phyloP scores from a whole-genome alignment of 2,329 filamentous ascomycete species.

The Leptographium procerum region DNA sequence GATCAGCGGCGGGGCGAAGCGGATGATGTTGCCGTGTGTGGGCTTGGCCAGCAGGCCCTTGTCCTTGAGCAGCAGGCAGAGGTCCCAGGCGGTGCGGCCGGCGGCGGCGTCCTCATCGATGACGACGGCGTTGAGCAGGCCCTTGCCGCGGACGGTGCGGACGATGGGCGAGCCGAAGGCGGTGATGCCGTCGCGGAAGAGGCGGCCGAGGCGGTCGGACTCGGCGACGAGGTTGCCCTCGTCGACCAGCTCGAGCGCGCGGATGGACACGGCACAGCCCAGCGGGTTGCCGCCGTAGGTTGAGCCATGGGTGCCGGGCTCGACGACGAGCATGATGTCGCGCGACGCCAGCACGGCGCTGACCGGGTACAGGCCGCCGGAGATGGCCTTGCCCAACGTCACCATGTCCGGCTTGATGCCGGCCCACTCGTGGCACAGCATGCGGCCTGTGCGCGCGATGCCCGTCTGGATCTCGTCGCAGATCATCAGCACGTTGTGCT shows the following conservation, averaged over 20 bases:
- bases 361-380: constrained; percentile 98
- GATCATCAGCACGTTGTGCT: constrained; percentile 92
- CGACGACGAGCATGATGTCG: constrained; percentile 90
- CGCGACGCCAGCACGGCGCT: constrained; percentile 79
- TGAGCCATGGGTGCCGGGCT: constrained; percentile 92
- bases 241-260: constrained; percentile 83
- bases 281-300: constrained; percentile 98
- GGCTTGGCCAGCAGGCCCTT: constrained; percentile 96
- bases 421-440: constrained; percentile 91
- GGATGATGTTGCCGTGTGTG: constrained; percentile 96
- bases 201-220: constrained; percentile 66
- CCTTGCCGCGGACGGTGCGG: constrained; percentile 76
- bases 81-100: constrained; percentile 86
- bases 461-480: constrained; percentile 98
- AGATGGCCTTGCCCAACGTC: constrained; percentile 93
- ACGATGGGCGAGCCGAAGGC: constrained; percentile 73
- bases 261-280: constrained; percentile 89
- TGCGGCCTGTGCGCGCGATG: constrained; percentile 85
- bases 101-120: constrained; percentile 83
- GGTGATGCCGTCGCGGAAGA: constrained; percentile 70
- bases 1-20: constrained; percentile 89
- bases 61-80: constrained; percentile 89
- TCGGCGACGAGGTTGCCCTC: constrained; percentile 81
- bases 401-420: constrained; percentile 93
- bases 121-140: constrained; percentile 87